Evolutionary conservation across 352 stramenopile species (phyloP).

Genomic region (Globisporangium alternatum): DNA sequence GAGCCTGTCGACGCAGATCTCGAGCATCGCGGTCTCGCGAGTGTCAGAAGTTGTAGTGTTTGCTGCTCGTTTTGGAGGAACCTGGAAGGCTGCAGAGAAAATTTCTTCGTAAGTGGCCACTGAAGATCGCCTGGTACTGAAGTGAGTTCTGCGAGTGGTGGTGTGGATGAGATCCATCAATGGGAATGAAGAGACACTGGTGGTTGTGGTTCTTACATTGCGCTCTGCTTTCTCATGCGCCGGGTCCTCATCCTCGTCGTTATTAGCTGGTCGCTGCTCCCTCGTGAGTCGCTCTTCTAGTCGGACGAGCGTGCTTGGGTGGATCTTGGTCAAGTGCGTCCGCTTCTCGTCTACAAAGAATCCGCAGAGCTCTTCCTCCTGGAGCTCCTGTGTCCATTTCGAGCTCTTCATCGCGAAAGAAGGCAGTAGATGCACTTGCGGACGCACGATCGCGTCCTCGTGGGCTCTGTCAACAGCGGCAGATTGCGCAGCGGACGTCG

Average conservation of each 20-base stretch:
- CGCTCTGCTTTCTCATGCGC: not conserved
- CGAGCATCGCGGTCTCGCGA: conserved; percentile 23
- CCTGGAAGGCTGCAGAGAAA: not conserved
- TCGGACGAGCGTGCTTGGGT: conserved; percentile 48
- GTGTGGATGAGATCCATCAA: conserved; percentile 13
- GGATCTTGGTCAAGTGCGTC: conserved; percentile 29
- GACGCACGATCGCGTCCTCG: conserved; percentile 12
- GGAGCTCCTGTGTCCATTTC: conserved; percentile 38
- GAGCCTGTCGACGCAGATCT: conserved; percentile 54
- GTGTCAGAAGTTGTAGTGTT: not conserved
- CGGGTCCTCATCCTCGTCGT: not conserved
- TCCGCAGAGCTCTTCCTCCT: conserved; percentile 40
- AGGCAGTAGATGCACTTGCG: conserved; percentile 21
- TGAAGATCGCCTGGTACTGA: not conserved
- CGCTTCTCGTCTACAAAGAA: conserved; percentile 44
- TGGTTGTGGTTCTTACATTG: not conserved
- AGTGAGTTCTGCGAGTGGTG: not conserved
- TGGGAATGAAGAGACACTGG: not conserved
- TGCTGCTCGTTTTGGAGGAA: not conserved
- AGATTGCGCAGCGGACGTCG: not conserved
- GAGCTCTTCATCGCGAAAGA: conserved; percentile 17
- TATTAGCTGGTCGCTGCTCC: conserved; percentile 16
- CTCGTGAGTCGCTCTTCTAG: conserved; percentile 48
- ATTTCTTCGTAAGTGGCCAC: not conserved
- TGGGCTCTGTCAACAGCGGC: not conserved